These are phyloP conservation scores for Penicillium rolfsii DNA, from an alignment of 2,329 filamentous ascomycete species.

Conservation along the genomic window DNA sequence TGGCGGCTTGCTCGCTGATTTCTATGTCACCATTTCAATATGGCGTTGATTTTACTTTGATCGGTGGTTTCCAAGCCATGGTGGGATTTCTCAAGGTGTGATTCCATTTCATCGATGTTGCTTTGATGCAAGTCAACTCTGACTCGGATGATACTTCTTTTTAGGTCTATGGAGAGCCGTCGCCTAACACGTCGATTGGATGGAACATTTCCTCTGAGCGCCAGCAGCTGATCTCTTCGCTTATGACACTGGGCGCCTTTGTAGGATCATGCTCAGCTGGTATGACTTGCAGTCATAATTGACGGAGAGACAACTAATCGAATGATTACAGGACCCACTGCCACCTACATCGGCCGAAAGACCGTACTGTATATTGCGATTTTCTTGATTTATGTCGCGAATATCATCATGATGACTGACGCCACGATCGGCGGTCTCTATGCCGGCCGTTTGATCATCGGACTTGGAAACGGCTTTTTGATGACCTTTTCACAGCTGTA, in stretches of 20 bases:
- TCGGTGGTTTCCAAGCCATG: slow-evolving; percentile 40
- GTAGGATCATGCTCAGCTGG: slow-evolving; percentile 47
- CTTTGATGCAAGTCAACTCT: background rate
- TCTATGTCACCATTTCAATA: slow-evolving; percentile 40
- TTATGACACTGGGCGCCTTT: slow-evolving; percentile 54
- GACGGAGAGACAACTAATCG: background rate
- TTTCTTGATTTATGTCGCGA: slow-evolving; percentile 55
- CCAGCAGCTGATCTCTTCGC: slow-evolving; percentile 51
- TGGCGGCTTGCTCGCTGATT: slow-evolving; percentile 32
- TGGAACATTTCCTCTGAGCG: slow-evolving; percentile 43
- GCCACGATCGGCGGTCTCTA: slow-evolving; percentile 59
- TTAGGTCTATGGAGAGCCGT: slow-evolving; percentile 32
- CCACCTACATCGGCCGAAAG: slow-evolving; percentile 50
- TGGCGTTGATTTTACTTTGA: slow-evolving; percentile 37
- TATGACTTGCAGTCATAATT: background rate
- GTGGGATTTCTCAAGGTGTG: slow-evolving; percentile 34
- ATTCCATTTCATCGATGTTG: background rate
- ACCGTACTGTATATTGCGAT: slow-evolving; percentile 53
- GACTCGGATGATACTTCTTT: background rate
- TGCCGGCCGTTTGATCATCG: slow-evolving; percentile 58
- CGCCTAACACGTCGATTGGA: slow-evolving; percentile 31
- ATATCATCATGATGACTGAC: slow-evolving; percentile 63
- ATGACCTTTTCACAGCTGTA: slow-evolving; percentile 60
- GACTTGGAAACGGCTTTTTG: slow-evolving; percentile 60
- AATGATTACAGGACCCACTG: slow-evolving; percentile 35